A percentile compares a stretch with the other conserved stretches of the same genome.
Evolutionary conservation across 2,329 filamentous ascomycete species (phyloP).

Genomic region (Penicillium concentricum): DNA sequence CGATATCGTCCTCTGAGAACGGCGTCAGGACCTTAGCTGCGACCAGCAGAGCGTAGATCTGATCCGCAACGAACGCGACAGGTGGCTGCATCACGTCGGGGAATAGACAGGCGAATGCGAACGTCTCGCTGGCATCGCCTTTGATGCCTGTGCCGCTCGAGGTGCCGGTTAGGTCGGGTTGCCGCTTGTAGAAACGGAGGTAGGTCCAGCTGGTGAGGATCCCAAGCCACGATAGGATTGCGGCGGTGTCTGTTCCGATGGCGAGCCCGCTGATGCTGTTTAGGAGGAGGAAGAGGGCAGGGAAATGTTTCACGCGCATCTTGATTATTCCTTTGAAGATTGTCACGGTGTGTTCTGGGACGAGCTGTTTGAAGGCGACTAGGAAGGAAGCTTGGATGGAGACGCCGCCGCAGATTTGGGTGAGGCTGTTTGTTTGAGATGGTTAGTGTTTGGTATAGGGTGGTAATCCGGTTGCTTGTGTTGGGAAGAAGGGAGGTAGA

Average conservation of each 20-base stretch:
- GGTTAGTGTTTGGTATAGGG: neutral
- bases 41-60: slow-evolving; percentile 73
- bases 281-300: slow-evolving; percentile 70
- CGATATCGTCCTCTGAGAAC: slow-evolving; percentile 78
- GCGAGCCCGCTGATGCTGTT: slow-evolving; percentile 65
- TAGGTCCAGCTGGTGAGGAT: slow-evolving; percentile 92
- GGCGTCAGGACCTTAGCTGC: slow-evolving; percentile 76
- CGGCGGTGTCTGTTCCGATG: slow-evolving; percentile 70
- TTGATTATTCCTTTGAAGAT: slow-evolving; percentile 86
- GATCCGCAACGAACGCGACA: slow-evolving; percentile 69
- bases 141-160: slow-evolving; percentile 61
- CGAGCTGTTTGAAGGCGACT: slow-evolving; percentile 94
- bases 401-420: slow-evolving; percentile 83
- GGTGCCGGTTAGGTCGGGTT: slow-evolving; percentile 55
- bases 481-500: neutral
- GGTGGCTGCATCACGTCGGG: slow-evolving; percentile 78
- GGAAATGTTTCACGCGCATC: slow-evolving; percentile 81
- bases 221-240: slow-evolving; percentile 76
- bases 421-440: slow-evolving; percentile 54
- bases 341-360: slow-evolving; percentile 94
- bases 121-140: slow-evolving; percentile 93
- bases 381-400: slow-evolving; percentile 90
- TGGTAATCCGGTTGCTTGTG: neutral
- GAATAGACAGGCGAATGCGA: slow-evolving; percentile 95
- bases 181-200: slow-evolving; percentile 84